These are phyloP conservation scores for Fusarium veterinarium DNA, from an alignment of 2,329 filamentous ascomycete species.

Conservation along the genomic window DNA sequence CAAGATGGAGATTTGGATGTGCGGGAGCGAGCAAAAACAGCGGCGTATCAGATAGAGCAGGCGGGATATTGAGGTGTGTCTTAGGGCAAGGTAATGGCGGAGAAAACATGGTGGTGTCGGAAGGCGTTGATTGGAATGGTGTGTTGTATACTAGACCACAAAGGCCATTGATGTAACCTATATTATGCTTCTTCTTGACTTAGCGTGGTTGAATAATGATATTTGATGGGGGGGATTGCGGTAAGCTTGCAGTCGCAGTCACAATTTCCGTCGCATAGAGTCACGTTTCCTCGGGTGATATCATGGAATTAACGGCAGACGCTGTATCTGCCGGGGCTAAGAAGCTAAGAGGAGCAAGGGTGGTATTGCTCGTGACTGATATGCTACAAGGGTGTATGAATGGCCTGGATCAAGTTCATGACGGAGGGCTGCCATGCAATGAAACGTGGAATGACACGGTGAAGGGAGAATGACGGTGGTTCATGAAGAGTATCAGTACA, in stretches of 20 bases:
- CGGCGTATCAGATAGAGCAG: conserved; percentile 76
- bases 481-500: neutral
- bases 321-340: conserved; percentile 31
- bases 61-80: conserved; percentile 41
- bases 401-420: conserved; percentile 21
- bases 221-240: neutral
- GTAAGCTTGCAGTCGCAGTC: conserved; percentile 4
- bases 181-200: neutral
- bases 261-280: neutral
- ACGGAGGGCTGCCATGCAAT: conserved; percentile 21
- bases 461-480: conserved; percentile 17
- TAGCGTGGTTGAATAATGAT: conserved; percentile 6
- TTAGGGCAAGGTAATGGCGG: neutral
- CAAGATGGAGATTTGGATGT: conserved; percentile 84
- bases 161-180: conserved; percentile 6
- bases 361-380: conserved; percentile 20
- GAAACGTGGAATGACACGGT: conserved; percentile 30
- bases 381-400: conserved; percentile 11
- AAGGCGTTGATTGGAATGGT: conserved; percentile 6
- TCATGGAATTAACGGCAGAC: conserved; percentile 32
- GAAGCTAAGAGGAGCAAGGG: conserved; percentile 2
- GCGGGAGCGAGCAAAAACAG: conserved; percentile 84
- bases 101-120: conserved; percentile 1
- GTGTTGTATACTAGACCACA: conserved; percentile 10
- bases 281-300: conserved; percentile 19